Evolutionary conservation across 768 basidiomycete genomes (phyloP), one percentile per base, ranked within the genome.

Genomic region (Pleurotus tuoliensis): DNA sequence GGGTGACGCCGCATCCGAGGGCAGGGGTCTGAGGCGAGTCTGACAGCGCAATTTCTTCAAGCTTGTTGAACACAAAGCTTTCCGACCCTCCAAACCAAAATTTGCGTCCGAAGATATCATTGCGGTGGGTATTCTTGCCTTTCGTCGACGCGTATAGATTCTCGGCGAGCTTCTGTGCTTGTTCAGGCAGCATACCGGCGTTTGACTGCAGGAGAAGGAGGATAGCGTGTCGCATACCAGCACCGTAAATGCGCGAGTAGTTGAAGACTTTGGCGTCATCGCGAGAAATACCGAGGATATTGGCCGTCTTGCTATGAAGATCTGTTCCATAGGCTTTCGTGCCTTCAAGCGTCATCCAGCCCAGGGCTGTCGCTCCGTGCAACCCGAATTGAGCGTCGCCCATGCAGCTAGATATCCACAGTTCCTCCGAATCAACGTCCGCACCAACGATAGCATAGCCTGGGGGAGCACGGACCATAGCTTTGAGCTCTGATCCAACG

Each of bases 281-380:
- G 30, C 96, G 83, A 40, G 93, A 91, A 61, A 95, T 95, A 15
- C 92, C 91, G 39, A 98, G 76, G 65, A 98, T 98, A 57, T 73
- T 83, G 9, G 96, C 97, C 1, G 95, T 96, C 74, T 97, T 97
- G 9, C 95, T 98, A 66, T 98, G 96, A 27, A 99, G 73, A 73
- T 99, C 96, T 5, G 96, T 98, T 4, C 94, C 94, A 0, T 90
- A 88, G 0, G 87, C 81, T 71, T 98, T 98, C 13, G 95, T 96
- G 1, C 97, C 95, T 69, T 98, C 97, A 25, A 99, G 81, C 13
- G 95, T 98, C 96, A 99, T 98, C 96, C 96, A 98, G 3, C 97
- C 96, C 43, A 99, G 86, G 1, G 96, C 94, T 2, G 94, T 95
- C 9, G 94, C 93, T 9, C 96, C 96, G 63, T 99, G 95, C 56